Evolutionary conservation across 2,329 filamentous ascomycete genomes (phyloP).

Genomic region (Colletotrichum graminicola): DNA sequence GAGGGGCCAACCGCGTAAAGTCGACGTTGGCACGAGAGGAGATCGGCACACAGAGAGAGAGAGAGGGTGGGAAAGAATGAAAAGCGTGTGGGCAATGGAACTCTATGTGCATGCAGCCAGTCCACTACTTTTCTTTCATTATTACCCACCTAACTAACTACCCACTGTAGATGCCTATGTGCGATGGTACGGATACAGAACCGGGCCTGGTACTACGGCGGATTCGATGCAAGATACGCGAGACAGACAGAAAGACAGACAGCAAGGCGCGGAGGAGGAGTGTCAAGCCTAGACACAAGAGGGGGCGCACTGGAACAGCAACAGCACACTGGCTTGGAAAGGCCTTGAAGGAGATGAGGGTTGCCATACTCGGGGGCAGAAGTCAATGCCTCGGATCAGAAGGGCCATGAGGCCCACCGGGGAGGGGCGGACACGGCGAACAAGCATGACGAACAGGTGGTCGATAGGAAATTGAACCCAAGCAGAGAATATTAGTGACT

Average conservation of each 20-base stretch:
- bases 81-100: background rate
- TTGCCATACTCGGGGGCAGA: constrained; percentile 4
- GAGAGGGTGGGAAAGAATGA: no score
- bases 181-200: background rate
- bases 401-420: constrained; percentile 27
- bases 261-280: constrained; percentile 13
- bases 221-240: constrained; percentile 8
- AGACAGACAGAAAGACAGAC: background rate
- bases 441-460: constrained; percentile 31
- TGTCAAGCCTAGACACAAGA: background rate
- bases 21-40: constrained; percentile 4
- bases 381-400: constrained; percentile 33
- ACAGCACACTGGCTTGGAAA: constrained; percentile 18
- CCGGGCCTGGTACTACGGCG: background rate
- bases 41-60: background rate
- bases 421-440: constrained; percentile 4
- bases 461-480: constrained; percentile 37
- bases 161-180: background rate
- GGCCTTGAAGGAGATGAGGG: constrained; percentile 28
- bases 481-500: constrained; percentile 27
- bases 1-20: constrained; percentile 13
- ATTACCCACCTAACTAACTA: background rate
- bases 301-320: constrained; percentile 4
- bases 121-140: background rate
- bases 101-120: background rate